A percentile compares a stretch with the other conserved stretches of the same genome.
phyloP scores from a whole-genome alignment of 2,329 filamentous ascomycete species.

The Fusarium sp. region DNA sequence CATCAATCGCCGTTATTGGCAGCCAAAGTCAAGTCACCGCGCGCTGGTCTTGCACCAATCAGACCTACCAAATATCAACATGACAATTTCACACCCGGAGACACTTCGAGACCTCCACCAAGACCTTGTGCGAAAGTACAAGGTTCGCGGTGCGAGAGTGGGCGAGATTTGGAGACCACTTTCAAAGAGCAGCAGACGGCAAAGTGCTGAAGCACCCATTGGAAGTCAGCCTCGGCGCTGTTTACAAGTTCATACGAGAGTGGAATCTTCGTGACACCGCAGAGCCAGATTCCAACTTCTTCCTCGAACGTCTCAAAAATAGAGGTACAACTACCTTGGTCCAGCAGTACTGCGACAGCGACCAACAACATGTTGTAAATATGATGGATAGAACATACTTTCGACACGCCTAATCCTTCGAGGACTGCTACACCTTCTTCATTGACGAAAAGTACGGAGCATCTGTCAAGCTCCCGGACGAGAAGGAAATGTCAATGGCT shows the following conservation, averaged over 20 bases:
- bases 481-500: background rate
- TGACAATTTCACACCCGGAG: background rate
- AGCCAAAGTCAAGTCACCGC: background rate
- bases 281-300: conserved; percentile 48
- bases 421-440: conserved; percentile 54
- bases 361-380: conserved; percentile 49
- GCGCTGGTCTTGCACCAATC: background rate
- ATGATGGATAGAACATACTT: conserved; percentile 52
- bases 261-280: conserved; percentile 58
- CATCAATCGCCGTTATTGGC: background rate
- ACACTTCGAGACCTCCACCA: conserved; percentile 44
- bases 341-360: conserved; percentile 52
- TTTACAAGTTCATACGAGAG: conserved; percentile 56
- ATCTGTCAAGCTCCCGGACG: conserved; percentile 42
- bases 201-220: conserved; percentile 49
- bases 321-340: conserved; percentile 50
- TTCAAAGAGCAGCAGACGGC: conserved; percentile 43
- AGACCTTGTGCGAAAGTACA: conserved; percentile 56
- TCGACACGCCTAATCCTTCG: conserved; percentile 41
- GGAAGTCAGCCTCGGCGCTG: conserved; percentile 52
- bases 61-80: background rate
- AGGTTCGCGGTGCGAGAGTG: no score
- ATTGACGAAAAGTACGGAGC: conserved; percentile 51
- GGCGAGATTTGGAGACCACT: no score
- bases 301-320: conserved; percentile 54